phyloP scores from a whole-genome alignment of 768 basidiomycete species.

The Xanthoconium stramineum region DNA sequence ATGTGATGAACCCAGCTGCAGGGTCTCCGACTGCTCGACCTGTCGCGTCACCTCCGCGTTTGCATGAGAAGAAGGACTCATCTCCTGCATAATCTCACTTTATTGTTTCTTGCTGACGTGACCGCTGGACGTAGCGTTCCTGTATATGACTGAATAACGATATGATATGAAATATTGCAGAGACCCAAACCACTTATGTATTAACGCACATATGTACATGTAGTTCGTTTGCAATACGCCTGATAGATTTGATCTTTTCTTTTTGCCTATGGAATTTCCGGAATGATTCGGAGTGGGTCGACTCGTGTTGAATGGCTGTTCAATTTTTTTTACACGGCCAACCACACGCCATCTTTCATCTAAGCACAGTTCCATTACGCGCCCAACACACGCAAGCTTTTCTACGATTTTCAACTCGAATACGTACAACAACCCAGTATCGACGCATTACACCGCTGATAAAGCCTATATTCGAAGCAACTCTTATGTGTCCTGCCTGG shows the following conservation, averaged over 20 bases:
- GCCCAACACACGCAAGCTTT: not conserved
- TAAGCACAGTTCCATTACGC: not conserved
- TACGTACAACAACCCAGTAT: not conserved
- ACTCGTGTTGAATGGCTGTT: not conserved
- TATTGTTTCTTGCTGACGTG: conserved; percentile 13
- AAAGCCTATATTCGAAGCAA: not conserved
- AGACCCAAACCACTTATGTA: conserved; percentile 24
- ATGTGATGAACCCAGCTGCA: conserved; percentile 46
- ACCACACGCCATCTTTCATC: not conserved
- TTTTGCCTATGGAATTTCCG: not conserved
- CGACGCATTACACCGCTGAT: not conserved
- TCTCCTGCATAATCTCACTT: conserved; percentile 21
- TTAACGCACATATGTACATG: conserved; percentile 29
- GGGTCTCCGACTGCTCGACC: conserved; percentile 52
- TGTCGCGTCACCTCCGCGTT: conserved; percentile 52
- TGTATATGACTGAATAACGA: conserved; percentile 18
- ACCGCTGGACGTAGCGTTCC: conserved; percentile 1
- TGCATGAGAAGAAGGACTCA: conserved; percentile 32
- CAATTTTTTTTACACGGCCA: not conserved
- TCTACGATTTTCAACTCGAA: not conserved
- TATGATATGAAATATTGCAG: conserved; percentile 23
- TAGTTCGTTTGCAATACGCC: conserved; percentile 17
- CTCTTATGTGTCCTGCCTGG: conserved; percentile 15
- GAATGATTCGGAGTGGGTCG: not conserved
- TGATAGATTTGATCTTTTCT: conserved; percentile 12